Conservation (phyloP, 2,329 filamentous ascomycete species). For the Ploettnerulaceae sp. region DNA sequence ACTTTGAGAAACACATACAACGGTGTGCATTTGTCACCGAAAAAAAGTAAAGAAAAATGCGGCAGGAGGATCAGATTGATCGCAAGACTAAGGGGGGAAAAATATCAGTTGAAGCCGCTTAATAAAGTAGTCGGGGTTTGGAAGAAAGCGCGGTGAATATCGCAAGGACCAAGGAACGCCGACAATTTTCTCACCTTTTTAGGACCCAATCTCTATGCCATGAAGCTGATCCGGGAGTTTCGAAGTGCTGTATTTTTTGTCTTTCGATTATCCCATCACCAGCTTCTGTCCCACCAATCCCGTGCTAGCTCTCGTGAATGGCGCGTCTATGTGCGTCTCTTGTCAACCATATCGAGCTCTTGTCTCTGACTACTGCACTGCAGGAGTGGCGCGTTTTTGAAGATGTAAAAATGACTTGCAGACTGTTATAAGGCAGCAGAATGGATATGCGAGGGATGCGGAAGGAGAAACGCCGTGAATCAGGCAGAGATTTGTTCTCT, state of each 20-base stretch:
- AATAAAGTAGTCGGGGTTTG: neutral
- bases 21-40: neutral
- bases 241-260: conserved; percentile 8
- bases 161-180: conserved; percentile 10
- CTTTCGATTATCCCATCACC: neutral
- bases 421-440: conserved; percentile 9
- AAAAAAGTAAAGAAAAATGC: conserved; percentile 9
- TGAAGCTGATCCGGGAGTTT: conserved; percentile 19
- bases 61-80: conserved; percentile 7
- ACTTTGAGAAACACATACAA: conserved; percentile 7
- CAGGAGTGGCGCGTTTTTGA: conserved; percentile 13
- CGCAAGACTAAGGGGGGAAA: conserved; percentile 4
- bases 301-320: conserved; percentile 1
- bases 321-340: conserved; percentile 9
- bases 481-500: conserved; percentile 10
- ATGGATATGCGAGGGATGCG: conserved; percentile 3
- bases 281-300: neutral
- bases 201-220: conserved; percentile 18
- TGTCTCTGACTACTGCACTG: conserved; percentile 5
- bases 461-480: neutral
- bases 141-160: neutral
- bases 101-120: conserved; percentile 5
- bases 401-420: conserved; percentile 8
- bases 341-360: conserved; percentile 14
- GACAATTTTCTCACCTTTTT: conserved; percentile 17